Evolutionary conservation across 2,329 filamentous ascomycete genomes (phyloP), one percentile per base, ranked within the genome.

Genomic region (Xylaria sp.): DNA sequence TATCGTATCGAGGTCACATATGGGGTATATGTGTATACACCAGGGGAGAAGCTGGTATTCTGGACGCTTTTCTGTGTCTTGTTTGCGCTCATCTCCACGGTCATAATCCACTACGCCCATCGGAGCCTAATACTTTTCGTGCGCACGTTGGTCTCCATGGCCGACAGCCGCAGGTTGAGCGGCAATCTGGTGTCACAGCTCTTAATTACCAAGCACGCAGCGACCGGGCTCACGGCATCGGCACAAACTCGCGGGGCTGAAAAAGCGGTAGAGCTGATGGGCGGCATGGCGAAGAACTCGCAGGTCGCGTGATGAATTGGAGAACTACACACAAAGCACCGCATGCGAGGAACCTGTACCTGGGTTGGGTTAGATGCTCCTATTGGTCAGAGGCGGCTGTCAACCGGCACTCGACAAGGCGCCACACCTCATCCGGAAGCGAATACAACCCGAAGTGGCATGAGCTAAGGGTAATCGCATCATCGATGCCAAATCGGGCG

Each of bases 1-100:
- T 94, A 94, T 82, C 92, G 93, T 81, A 93, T 94, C 81, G 91
- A 94, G 82, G 92, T 94, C 75, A 94, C 92, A 1, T 92, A 93
- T 80, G 89, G 91, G 20, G 84, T 94, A 15, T 94, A 94, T 83
- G 94, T 94, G 89, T 86, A 92, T 65, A 94, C 91, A 1, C 89
- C 91, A 0, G 91, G 88, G 4, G 92, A 94, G 81, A 93, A 93
- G 78, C 89, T 92, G 78, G 88, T 93, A 75, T 93, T 94, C 84
- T 94, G 93, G 81, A 89, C 89, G 1, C 85, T 94, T 68, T 86
- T 94, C 78, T 89, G 93, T 81, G 86, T 91, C 74, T 86, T 92
- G 72, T 83, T 92, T 77, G 87, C 88, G 69, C 88, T 92, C 83
- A 85, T 93, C 75, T 84, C 91, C 68, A 89, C 90, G 71, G 91